Evolutionary conservation across 2,329 filamentous ascomycete genomes (phyloP).

Genomic region (Sporothrix pallida): DNA sequence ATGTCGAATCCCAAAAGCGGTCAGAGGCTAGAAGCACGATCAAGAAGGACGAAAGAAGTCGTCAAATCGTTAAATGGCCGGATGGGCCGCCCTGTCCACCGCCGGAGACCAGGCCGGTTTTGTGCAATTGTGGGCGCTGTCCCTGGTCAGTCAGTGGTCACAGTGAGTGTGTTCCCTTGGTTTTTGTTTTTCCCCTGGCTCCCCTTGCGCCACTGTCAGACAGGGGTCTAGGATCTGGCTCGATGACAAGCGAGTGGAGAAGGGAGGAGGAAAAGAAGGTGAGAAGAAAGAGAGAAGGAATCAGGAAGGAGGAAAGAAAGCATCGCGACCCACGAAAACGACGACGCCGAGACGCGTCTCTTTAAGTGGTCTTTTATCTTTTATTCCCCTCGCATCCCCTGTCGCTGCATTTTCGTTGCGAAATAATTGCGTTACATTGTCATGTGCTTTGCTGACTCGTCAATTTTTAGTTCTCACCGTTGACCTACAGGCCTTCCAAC

Average conservation of each 20-base stretch:
- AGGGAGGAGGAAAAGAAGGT: background rate
- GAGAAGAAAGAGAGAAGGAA: background rate
- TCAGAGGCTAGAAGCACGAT: slow-evolving; percentile 14
- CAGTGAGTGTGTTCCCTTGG: too few relatives aligned
- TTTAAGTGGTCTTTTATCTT: background rate
- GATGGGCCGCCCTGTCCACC: too few relatives aligned
- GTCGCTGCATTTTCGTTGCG: background rate
- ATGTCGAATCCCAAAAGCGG: background rate
- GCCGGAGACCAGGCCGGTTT: background rate
- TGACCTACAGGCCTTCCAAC: background rate
- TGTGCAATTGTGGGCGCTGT: background rate
- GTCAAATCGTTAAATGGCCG: background rate
- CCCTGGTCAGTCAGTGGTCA: slow-evolving; percentile 15
- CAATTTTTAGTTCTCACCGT: background rate
- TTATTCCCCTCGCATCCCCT: background rate
- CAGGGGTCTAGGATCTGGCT: slow-evolving; percentile 23
- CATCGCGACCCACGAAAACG: background rate
- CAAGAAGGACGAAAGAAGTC: background rate
- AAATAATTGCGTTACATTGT: background rate
- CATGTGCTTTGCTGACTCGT: slow-evolving; percentile 8
- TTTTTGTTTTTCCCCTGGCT: too few relatives aligned
- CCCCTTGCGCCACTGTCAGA: slow-evolving; percentile 22
- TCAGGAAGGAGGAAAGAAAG: background rate
- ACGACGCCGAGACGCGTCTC: background rate
- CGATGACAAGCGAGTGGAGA: slow-evolving; percentile 20